Base-by-base conservation (phyloP, 768 basidiomycete species). In the Tricholoma matsutake region DNA sequence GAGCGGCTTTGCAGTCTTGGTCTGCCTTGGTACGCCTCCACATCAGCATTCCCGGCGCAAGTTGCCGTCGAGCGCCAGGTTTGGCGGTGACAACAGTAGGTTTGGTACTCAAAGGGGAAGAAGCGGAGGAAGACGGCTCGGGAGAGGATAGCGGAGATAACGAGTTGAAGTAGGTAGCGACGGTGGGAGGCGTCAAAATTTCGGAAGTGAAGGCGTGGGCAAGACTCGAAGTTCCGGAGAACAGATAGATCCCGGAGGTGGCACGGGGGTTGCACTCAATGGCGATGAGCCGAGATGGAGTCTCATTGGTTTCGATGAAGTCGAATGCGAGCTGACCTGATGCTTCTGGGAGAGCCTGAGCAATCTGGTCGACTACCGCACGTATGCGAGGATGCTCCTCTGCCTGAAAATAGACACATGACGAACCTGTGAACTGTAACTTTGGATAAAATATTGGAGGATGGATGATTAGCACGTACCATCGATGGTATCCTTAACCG, bases 401-500 rank as follows among this genome's bases (percentile, higher is more conserved):
- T 22, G 62, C 34, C 55, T 68, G 63, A 31, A 68, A 68, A 54
- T 49, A 68, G 4, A 68, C 67, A 43, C 63, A 68, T 18, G 65
- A 66, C 8, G 67, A 66, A 37, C 63, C 63, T 66, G 31, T 45
- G 13, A 22, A 7, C 7, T 18, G 29, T 14, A 51, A 25, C 43
- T 53, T 18, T n/a, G 6, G 52, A 45, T 54, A 11, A 47, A 18
- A 18, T 25, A 16, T 9, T 25, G 43, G 16, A 31, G 53, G 54
- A n/a, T 22, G 37, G 5, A 2, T 32, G 32, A 43, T 4, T 28
- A 39, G 22, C 16, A 59, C 59, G 25, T 35, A 67, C 62, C 64
- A 57, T 67, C 64, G 16, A 67, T 69, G n/a, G 66, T 67, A 34
- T 65, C 68, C 32, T 67, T 28, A 18, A 67, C 66, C 28, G 66